A percentile compares a stretch with the other conserved stretches of the same genome.
These are phyloP conservation scores for Heliamphora exappendiculata DNA, from an alignment of 148 eudicot genomes.

Conservation along the genomic window DNA sequence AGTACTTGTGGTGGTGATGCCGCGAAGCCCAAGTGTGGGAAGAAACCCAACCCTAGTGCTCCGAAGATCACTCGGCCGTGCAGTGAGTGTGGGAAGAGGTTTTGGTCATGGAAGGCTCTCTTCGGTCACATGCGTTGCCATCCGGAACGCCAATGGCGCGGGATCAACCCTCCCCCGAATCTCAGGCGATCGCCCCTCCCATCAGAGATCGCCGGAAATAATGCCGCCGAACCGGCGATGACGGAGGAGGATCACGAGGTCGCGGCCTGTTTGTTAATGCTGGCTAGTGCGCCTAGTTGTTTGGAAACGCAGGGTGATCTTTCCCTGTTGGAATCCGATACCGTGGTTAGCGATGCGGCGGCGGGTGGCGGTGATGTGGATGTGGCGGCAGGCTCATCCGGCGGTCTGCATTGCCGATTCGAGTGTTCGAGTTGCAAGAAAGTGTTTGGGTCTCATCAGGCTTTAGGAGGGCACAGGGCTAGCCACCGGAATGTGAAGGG, in stretches of 20 bases:
- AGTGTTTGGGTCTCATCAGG: slow-evolving; percentile 74
- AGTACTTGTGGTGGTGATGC: not conserved
- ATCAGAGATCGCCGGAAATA: not conserved
- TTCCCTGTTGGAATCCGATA: not conserved
- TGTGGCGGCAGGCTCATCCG: not conserved
- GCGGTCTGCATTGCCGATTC: slow-evolving; percentile 18
- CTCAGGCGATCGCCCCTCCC: slow-evolving; percentile 12
- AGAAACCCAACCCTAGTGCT: slow-evolving; percentile 59
- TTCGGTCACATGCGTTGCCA: slow-evolving; percentile 99
- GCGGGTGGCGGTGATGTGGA: not conserved
- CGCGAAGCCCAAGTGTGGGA: slow-evolving; percentile 21
- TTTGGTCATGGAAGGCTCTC: slow-evolving; percentile 86
- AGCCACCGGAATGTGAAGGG: slow-evolving; percentile 88
- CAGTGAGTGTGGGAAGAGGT: slow-evolving; percentile 73
- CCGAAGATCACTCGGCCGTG: slow-evolving; percentile 71
- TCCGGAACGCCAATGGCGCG: slow-evolving; percentile 91
- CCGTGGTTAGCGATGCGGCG: slow-evolving; percentile 2
- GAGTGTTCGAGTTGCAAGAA: slow-evolving; percentile 82
- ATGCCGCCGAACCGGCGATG: not conserved
- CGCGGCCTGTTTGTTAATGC: slow-evolving; percentile 50
- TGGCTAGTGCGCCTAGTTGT: slow-evolving; percentile 33
- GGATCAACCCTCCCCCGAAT: slow-evolving; percentile 72
- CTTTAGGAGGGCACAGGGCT: slow-evolving; percentile 84
- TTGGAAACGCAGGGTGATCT: not conserved
- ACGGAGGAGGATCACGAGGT: slow-evolving; percentile 54